These are phyloP conservation scores for Vitellaria paradoxa DNA, from an alignment of 179 eudicot genomes.

Conservation along the genomic window DNA sequence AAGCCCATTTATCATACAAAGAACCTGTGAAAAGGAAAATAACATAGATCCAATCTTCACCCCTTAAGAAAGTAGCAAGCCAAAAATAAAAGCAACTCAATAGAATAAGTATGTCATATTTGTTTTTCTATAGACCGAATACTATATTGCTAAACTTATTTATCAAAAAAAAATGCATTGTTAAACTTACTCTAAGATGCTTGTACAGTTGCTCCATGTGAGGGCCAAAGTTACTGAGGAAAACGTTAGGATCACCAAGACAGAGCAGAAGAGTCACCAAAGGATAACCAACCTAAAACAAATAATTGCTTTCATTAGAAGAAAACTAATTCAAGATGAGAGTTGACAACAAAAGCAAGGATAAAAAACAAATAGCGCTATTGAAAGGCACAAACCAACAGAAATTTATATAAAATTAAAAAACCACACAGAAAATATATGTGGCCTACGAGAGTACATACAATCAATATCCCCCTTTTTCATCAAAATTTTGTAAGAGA, in stretches of 20 bases:
- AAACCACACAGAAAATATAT: neutral
- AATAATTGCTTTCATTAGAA: conserved; percentile 6
- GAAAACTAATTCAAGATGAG: conserved; percentile 4
- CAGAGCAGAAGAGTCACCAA: conserved; percentile 97
- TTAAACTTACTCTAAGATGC: conserved; percentile 76
- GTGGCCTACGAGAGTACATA: neutral
- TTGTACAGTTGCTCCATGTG: conserved; percentile 99
- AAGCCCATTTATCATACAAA: conserved; percentile 16
- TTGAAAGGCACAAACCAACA: neutral
- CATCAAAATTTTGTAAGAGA: too few relatives aligned
- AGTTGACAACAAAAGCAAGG: neutral
- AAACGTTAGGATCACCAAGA: conserved; percentile 93
- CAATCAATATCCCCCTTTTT: too few relatives aligned
- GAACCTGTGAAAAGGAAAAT: conserved; percentile 11
- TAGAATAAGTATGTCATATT: neutral
- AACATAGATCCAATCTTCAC: neutral
- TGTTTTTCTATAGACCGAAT: neutral
- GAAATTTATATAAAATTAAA: neutral
- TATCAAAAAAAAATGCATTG: neutral
- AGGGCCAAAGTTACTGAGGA: conserved; percentile 76
- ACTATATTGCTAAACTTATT: neutral
- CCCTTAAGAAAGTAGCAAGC: neutral
- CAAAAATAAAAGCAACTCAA: neutral
- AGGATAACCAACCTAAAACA: conserved; percentile 84
- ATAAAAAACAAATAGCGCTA: neutral